These are phyloP conservation scores for Ustilago shanxiensis DNA, from an alignment of 1,284 basidiomycete species.

Conservation along the genomic window DNA sequence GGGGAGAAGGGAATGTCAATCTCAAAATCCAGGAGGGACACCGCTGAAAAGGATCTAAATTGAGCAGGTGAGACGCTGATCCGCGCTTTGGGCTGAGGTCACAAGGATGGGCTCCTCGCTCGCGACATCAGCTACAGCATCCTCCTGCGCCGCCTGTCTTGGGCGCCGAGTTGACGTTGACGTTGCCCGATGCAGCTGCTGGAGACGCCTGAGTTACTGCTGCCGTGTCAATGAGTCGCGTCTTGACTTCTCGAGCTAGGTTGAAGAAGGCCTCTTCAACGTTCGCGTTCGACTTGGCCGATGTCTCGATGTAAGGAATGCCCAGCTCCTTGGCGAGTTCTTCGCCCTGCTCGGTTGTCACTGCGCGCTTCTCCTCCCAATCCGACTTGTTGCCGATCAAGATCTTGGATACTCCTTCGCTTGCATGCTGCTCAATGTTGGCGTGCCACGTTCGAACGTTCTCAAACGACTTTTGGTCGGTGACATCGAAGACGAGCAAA, in stretches of 20 bases:
- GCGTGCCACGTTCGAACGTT: conserved; percentile 99
- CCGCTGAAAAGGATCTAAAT: not conserved
- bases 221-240: conserved; percentile 84
- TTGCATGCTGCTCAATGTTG: conserved; percentile 99
- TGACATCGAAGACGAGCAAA: conserved; percentile 97
- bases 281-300: conserved; percentile 95
- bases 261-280: conserved; percentile 99
- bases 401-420: conserved; percentile 98
- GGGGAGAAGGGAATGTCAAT: not conserved
- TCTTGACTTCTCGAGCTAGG: conserved; percentile 83
- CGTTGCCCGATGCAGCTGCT: conserved; percentile 44
- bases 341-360: conserved; percentile 81
- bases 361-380: conserved; percentile 95
- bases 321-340: conserved; percentile 88
- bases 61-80: not conserved
- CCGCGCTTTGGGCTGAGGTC: not conserved
- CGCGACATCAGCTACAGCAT: conserved; percentile 31
- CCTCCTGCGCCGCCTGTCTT: conserved; percentile 38
- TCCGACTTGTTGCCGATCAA: conserved; percentile 99
- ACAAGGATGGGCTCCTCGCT: not conserved
- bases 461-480: conserved; percentile 96
- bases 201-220: conserved; percentile 44
- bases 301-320: conserved; percentile 96
- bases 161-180: conserved; percentile 52
- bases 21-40: not conserved